phyloP scores from a whole-genome alignment of 208 protist species.

The Crithidia mellificae region DNA sequence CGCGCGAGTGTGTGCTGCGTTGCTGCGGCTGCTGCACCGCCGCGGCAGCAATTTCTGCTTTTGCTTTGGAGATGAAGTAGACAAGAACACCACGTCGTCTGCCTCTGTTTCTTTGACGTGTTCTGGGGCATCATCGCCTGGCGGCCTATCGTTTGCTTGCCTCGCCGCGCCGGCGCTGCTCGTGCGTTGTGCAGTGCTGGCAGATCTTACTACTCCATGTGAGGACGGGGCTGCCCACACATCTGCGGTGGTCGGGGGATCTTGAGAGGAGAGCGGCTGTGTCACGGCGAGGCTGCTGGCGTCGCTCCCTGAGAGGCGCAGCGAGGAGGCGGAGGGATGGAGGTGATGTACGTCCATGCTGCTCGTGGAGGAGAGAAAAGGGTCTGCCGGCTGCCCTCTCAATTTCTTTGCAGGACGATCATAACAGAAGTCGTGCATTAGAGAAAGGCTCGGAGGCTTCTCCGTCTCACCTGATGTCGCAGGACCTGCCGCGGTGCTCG shows the following conservation, averaged over 20 bases:
- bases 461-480: neutral
- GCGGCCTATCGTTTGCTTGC: neutral
- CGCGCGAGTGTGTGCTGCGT: neutral
- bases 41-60: no score
- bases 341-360: no score
- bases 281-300: neutral
- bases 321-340: no score
- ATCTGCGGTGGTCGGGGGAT: neutral
- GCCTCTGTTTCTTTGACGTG: neutral
- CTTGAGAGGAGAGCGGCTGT: conserved; percentile 8
- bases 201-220: neutral
- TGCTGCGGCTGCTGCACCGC: neutral
- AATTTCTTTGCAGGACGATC: neutral
- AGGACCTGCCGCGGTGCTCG: neutral
- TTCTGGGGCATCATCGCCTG: neutral
- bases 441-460: neutral
- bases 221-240: neutral
- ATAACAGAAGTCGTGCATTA: neutral
- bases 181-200: no score
- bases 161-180: no score
- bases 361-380: conserved; percentile 17
- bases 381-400: neutral
- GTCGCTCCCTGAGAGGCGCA: neutral
- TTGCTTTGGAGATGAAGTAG: neutral
- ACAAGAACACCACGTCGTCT: neutral